Evolutionary conservation across 331 rosid species (phyloP).

Genomic region (Quercus tomentella): DNA sequence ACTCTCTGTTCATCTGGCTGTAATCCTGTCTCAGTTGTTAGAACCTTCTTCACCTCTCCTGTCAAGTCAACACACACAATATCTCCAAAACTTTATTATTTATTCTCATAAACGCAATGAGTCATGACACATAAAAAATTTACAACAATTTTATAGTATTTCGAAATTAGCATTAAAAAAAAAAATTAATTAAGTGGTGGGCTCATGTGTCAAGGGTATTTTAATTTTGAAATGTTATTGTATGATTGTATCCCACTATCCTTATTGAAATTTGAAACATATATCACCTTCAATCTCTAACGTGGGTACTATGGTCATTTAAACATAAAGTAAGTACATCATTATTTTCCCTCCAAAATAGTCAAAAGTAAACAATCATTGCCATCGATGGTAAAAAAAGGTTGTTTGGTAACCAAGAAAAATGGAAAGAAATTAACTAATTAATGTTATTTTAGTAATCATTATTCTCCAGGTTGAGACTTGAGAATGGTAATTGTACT

Average conservation of each 20-base stretch:
- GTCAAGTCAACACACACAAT: background rate
- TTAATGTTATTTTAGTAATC: background rate
- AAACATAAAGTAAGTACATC: background rate
- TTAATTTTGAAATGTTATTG: no score
- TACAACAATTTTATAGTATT: no score
- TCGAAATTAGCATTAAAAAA: no score
- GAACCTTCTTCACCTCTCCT: constrained; percentile 79
- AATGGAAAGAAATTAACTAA: background rate
- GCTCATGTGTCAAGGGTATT: no score
- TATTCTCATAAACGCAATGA: no score
- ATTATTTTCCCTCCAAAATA: background rate
- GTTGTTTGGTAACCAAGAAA: constrained; percentile 13
- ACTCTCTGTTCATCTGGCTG: constrained; percentile 53
- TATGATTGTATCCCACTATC: no score
- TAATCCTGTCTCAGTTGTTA: constrained; percentile 56
- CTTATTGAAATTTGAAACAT: no score
- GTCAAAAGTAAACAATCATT: background rate
- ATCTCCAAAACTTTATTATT: background rate
- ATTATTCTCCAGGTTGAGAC: background rate
- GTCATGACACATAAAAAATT: no score
- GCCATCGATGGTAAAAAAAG: background rate
- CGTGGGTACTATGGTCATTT: background rate
- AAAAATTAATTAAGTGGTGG: no score
- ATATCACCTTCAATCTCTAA: background rate
- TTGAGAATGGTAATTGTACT: background rate